Evolutionary conservation across 2,329 filamentous ascomycete genomes (phyloP), one percentile per base, ranked within the genome.

Genomic region (Ophiostoma quercus): DNA sequence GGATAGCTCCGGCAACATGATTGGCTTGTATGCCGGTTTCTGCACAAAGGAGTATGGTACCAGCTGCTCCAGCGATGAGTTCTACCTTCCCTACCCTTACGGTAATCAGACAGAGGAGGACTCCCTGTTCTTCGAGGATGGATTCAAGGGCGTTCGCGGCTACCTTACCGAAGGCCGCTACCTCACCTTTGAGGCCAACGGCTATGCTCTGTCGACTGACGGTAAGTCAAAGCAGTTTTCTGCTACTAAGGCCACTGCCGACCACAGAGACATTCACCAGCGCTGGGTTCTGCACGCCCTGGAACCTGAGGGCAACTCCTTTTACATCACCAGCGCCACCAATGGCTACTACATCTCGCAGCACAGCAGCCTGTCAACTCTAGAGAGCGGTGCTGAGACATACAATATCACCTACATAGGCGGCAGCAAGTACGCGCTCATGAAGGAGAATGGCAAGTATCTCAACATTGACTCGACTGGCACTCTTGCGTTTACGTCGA

Each of bases 81-180:
- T 72, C 66, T 62, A 54, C 34, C 67, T 69, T 51, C 69, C 80
- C 0, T 81, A 84, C 2, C 84, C 85, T 0, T 87, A 85, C 73
- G 80, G 75, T 19, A 76, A 76, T 67, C 67, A 75, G 32, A 80
- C 79, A 12, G 73, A 78, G 25, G 78, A 81, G 66, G 76, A 77
- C 9, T 78, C 79, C 11, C 77, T 76, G 1, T 76, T 79, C 57
- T 82, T 81, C n/a, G 84, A 87, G 73, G 77, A 83, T 51, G 85
- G 85, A 1, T 86, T 82, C 79, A 87, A 87, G 76, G 74, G 79
- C 41, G 79, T 84, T 39, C 78, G 84, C 2, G 84, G 85, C 0
- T 78, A 80, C 29, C 76, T 87, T 34, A 86, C 83, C 5, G 84
- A 87, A 74, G 85, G 84, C 12, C 82, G 84, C 22, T 85, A 82